Percentiles rank a stretch among this genome's conserved stretches.
Conservation (phyloP, 176 grass and related monocot species). For the Aegilops speltoides region DNA sequence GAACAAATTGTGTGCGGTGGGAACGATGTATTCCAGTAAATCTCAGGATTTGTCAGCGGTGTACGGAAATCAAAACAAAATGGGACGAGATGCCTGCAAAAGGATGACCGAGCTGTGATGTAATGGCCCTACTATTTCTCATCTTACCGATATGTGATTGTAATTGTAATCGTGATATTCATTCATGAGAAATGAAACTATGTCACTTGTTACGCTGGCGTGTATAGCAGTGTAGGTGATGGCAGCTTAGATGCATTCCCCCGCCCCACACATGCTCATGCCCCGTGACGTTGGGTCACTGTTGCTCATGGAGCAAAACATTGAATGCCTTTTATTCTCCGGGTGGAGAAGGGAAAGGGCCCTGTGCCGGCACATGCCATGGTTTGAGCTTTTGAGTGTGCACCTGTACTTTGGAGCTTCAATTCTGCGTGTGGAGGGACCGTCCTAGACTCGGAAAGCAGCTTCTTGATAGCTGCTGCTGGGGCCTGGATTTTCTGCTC, state of each 20-base stretch:
- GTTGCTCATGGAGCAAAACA: not conserved
- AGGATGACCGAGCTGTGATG: not conserved
- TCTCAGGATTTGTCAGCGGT: not conserved
- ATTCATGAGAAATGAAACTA: not conserved
- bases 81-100: not conserved
- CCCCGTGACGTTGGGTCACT: not conserved
- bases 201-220: not conserved
- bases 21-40: not conserved
- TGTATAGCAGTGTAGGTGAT: not conserved
- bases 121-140: not conserved
- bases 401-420: slow-evolving; percentile 33
- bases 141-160: not conserved
- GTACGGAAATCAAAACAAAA: not conserved
- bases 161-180: not conserved
- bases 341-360: not conserved
- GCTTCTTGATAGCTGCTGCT: not conserved
- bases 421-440: slow-evolving; percentile 30
- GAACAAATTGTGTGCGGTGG: not conserved
- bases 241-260: not conserved
- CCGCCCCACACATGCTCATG: not conserved
- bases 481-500: not conserved
- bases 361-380: slow-evolving; percentile 36
- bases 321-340: slow-evolving; percentile 25
- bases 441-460: not conserved
- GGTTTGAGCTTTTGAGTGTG: slow-evolving; percentile 13